Conservation (phyloP, 306 rosid genomes). For the Corylus americana region DNA sequence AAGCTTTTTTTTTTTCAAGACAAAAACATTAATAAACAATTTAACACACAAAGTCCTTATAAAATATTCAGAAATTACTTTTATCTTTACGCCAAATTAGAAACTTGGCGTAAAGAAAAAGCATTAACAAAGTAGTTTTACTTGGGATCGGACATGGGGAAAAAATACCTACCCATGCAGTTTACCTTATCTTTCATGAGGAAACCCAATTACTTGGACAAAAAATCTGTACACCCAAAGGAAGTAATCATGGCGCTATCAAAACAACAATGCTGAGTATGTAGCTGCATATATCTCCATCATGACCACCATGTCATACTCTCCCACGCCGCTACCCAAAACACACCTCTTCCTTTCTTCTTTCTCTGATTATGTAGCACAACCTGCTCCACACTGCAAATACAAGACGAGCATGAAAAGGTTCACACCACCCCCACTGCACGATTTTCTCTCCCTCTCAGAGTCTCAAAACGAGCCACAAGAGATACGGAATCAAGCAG, state of each 20-base stretch:
- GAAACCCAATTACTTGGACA: not conserved
- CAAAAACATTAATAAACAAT: too few species aligned
- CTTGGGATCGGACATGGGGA: rapidly evolving
- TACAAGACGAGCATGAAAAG: not conserved
- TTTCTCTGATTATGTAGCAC: not conserved
- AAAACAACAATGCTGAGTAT: not conserved
- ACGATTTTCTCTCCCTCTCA: too few species aligned
- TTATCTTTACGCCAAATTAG: too few species aligned
- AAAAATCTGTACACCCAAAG: not conserved
- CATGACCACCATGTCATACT: not conserved
- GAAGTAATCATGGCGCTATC: not conserved
- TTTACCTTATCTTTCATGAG: not conserved
- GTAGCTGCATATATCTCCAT: not conserved
- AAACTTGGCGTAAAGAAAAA: too few species aligned
- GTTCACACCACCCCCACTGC: not conserved
- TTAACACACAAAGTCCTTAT: too few species aligned
- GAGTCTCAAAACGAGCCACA: too few species aligned
- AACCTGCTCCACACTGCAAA: not conserved
- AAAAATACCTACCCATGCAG: too few species aligned
- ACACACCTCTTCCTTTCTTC: constrained; percentile 3
- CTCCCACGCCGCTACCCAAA: constrained; percentile 5
- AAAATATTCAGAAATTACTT: too few species aligned
- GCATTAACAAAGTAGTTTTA: not conserved
- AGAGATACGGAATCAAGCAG: too few species aligned
- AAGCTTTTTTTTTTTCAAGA: too few species aligned